phyloP scores from a whole-genome alignment of 208 protist species.

The Acanthamoeba royreba region DNA sequence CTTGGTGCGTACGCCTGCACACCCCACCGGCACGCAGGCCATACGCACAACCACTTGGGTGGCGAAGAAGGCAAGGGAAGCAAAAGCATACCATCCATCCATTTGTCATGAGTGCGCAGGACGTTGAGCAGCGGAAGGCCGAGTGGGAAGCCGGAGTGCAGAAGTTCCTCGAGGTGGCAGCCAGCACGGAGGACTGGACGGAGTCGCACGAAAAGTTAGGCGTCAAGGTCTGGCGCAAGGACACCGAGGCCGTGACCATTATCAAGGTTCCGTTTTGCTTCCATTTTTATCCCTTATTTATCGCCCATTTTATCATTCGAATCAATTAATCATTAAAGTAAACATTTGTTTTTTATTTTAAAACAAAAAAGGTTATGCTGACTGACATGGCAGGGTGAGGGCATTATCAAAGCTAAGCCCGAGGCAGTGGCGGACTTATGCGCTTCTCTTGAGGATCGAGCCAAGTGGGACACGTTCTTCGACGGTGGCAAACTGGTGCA shows the following conservation, averaged over 20 bases:
- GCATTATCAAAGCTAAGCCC: slow-evolving; percentile 7
- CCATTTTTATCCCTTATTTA: background rate
- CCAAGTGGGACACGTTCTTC: slow-evolving; percentile 11
- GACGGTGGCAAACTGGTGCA: background rate
- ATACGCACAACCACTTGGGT: too few relatives aligned
- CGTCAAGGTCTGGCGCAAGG: background rate
- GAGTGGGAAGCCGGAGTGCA: slow-evolving; percentile 5
- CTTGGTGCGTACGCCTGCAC: too few relatives aligned
- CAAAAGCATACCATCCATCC: too few relatives aligned
- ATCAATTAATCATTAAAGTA: background rate
- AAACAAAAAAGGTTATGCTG: background rate
- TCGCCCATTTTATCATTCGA: too few relatives aligned
- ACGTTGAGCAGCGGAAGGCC: background rate
- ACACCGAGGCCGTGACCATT: background rate
- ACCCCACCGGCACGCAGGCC: too few relatives aligned
- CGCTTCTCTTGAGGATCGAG: background rate
- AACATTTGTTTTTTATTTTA: background rate
- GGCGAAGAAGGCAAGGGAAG: too few relatives aligned
- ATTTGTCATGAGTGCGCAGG: too few relatives aligned
- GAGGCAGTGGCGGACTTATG: background rate
- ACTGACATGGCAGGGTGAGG: background rate
- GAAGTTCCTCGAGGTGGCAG: background rate
- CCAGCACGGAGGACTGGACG: background rate
- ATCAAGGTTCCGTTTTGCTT: background rate
- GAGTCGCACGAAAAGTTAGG: background rate